Evolutionary conservation across 1,139 yeast species (phyloP).

Genomic region (Blastobotrys capitulatus): DNA sequence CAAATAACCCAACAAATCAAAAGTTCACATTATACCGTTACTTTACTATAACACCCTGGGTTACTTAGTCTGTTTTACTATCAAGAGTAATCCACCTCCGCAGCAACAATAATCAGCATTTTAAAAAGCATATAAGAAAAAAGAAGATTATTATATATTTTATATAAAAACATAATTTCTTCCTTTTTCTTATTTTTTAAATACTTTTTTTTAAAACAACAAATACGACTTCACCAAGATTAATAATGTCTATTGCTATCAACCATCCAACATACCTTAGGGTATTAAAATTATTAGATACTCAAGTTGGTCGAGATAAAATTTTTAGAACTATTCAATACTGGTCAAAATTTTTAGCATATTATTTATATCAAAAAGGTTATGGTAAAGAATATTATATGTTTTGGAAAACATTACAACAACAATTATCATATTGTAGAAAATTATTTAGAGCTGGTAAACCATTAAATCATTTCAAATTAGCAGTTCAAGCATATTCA

Average conservation of each 20-base stretch:
- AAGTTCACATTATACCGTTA: too few relatives aligned
- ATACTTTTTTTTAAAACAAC: neutral
- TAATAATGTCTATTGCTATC: constrained; percentile 4
- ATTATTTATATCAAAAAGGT: constrained; percentile 58
- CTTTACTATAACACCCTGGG: too few relatives aligned
- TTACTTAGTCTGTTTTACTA: too few relatives aligned
- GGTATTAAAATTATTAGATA: constrained; percentile 40
- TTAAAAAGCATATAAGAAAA: too few relatives aligned
- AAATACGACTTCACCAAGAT: neutral
- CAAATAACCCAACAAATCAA: too few relatives aligned
- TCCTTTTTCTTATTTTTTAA: neutral
- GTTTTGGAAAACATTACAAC: constrained; percentile 48
- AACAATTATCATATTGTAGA: constrained; percentile 63
- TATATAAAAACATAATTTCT: neutral
- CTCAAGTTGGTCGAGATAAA: constrained; percentile 63
- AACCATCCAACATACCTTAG: constrained; percentile 65
- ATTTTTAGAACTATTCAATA: constrained; percentile 76
- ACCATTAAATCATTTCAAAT: constrained; percentile 69
- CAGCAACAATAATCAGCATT: too few relatives aligned
- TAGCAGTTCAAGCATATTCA: constrained; percentile 62
- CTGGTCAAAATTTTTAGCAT: constrained; percentile 66
- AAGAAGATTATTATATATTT: too few relatives aligned
- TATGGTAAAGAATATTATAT: constrained; percentile 46
- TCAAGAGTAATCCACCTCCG: too few relatives aligned
- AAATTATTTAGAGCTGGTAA: constrained; percentile 82